Conservation (phyloP, 306 rosid species). For the Gynostemma pentaphyllum region DNA sequence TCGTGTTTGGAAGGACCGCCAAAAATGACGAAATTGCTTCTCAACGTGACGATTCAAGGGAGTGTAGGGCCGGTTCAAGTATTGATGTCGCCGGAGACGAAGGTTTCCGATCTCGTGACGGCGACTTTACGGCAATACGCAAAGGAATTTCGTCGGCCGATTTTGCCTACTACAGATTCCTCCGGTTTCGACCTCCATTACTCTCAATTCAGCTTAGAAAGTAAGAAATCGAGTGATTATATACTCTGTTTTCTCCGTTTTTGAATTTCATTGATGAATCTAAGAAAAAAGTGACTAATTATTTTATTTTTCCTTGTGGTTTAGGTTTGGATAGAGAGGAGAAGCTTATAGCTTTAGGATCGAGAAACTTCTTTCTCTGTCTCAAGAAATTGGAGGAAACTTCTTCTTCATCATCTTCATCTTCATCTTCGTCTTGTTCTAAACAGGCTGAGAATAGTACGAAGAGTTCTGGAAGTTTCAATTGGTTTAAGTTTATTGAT, state of each 20-base stretch:
- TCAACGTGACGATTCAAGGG: constrained; percentile 69
- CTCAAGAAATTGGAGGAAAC: constrained; percentile 13
- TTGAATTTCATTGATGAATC: neutral
- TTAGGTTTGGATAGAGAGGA: constrained; percentile 58
- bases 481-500: constrained; percentile 59
- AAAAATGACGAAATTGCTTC: constrained; percentile 51
- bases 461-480: constrained; percentile 23
- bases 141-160: constrained; percentile 79
- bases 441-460: constrained; percentile 29
- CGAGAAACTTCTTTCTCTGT: constrained; percentile 72
- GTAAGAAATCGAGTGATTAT: constrained; percentile 26
- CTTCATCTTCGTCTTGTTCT: constrained; percentile 43
- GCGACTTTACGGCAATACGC: constrained; percentile 38
- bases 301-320: no score
- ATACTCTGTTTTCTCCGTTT: neutral
- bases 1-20: constrained; percentile 20
- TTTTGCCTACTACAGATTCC: constrained; percentile 27
- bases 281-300: constrained; percentile 6
- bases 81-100: constrained; percentile 36
- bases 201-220: constrained; percentile 90
- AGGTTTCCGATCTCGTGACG: constrained; percentile 46
- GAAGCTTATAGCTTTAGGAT: constrained; percentile 49
- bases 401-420: constrained; percentile 12
- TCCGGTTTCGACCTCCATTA: constrained; percentile 65
- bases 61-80: constrained; percentile 71